Evolutionary conservation across 2,329 filamentous ascomycete species (phyloP), one percentile per base, ranked within the genome.

Genomic region (Colletotrichum melonis): DNA sequence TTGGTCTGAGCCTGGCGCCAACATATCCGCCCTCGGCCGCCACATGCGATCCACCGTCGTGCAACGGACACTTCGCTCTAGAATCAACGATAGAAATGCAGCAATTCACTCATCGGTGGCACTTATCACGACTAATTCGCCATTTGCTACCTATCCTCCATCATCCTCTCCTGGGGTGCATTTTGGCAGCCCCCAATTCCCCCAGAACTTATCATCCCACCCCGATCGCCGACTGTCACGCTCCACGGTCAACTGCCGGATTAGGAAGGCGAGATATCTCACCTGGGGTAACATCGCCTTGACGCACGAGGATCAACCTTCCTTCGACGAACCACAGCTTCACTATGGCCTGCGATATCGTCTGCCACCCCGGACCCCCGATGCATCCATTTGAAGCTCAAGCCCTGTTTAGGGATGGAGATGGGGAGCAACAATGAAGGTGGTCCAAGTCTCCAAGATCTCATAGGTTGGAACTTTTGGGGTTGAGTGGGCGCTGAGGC

Each of bases 211-310:
- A 16, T 32, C 16, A 22, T 46, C 30, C 49, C 19, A 32, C 28
- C 30, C 3, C 38, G 69, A 68, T 72, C 22, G 26, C 58, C 52
- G 8, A 58, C 49, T 32, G 57, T 38, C 32, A 54, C 52, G n/a
- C 55, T 28, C 58, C 70, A 49, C 60, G 60, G 67, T 56, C 54
- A 14, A 46, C 62, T 14, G 69, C 67, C 67, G 7, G 46, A 70
- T 35, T 49, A 16, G 70, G 67, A 73, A 73, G 67, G 70, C 67
- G 60, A 65, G 35, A 65, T 70, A 65, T 70, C 55, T 64, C 28
- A n/a, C 4, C 7, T 56, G 46, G 46, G 66, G 70, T 73, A 65
- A 49, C 67, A 73, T 70, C 28, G 60, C 60, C n/a, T 58, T 16
- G 16, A 52, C 49, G 35, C 65, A n/a, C 58, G 28, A 58, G 65